phyloP scores from a whole-genome alignment of 495 filamentous ascomycete species.

The Daldinia vernicosa region DNA sequence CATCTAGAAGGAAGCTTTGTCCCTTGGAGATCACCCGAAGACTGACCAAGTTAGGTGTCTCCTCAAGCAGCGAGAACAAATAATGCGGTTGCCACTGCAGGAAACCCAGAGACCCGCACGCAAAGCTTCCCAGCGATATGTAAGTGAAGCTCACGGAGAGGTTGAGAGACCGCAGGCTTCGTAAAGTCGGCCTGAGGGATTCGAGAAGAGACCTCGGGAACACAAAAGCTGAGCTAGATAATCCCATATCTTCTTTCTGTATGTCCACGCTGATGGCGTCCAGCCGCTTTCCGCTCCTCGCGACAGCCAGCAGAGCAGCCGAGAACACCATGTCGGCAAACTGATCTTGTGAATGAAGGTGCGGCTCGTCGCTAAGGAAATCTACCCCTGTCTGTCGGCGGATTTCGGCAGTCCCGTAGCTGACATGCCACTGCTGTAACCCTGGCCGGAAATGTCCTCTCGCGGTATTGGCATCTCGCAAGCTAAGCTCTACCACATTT shows the following conservation, averaged over 20 bases:
- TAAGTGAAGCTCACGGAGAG: constrained; percentile 39
- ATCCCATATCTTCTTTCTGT: constrained; percentile 27
- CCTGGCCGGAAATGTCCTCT: constrained; percentile 18
- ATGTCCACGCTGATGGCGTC: constrained; percentile 29
- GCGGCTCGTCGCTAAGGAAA: constrained; percentile 11
- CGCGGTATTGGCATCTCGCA: constrained; percentile 47
- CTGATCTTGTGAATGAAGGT: constrained; percentile 30
- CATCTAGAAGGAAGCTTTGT: constrained; percentile 24
- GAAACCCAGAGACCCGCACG: constrained; percentile 27
- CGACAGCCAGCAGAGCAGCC: constrained; percentile 28
- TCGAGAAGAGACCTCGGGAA: constrained; percentile 26
- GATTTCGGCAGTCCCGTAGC: constrained; percentile 32
- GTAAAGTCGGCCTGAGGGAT: constrained; percentile 15
- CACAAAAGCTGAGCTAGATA: constrained; percentile 41
- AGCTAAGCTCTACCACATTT: constrained; percentile 47
- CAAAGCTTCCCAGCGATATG: constrained; percentile 31
- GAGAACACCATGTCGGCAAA: constrained; percentile 42
- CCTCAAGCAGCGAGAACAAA: constrained; percentile 35
- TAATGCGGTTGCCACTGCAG: constrained; percentile 39
- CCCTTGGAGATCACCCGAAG: constrained; percentile 33
- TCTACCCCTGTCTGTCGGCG: constrained; percentile 33
- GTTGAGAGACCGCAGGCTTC: constrained; percentile 29
- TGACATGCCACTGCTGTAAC: constrained; percentile 15
- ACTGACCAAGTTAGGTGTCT: constrained; percentile 35
- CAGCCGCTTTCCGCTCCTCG: constrained; percentile 23